phyloP scores from a whole-genome alignment of 164 flowering plant species.

The Dillenia turbinata region DNA sequence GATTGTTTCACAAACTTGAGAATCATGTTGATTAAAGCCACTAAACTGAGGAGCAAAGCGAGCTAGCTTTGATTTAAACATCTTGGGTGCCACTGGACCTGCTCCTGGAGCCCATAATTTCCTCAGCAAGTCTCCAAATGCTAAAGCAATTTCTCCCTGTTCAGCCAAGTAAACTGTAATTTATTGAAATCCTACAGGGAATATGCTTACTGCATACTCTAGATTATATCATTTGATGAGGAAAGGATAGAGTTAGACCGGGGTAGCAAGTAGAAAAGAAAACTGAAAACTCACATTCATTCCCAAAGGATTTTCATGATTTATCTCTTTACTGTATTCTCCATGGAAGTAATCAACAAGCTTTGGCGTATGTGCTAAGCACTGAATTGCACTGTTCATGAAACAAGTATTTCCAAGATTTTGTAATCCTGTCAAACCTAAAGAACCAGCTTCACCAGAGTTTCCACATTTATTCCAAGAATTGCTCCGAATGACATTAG shows the following conservation, averaged over 20 bases:
- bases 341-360: slow-evolving; percentile 90
- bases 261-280: background rate
- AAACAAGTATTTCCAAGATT: slow-evolving; percentile 98
- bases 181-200: background rate
- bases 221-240: too few species aligned
- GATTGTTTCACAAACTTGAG: slow-evolving; percentile 56
- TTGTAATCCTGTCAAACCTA: slow-evolving; percentile 88
- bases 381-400: slow-evolving; percentile 93
- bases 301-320: slow-evolving; percentile 78
- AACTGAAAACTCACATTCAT: slow-evolving; percentile 56
- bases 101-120: slow-evolving; percentile 87
- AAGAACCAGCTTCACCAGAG: slow-evolving; percentile 42
- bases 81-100: slow-evolving; percentile 58
- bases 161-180: slow-evolving; percentile 11
- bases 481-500: background rate
- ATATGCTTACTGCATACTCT: too few species aligned
- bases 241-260: too few species aligned
- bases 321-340: slow-evolving; percentile 75
- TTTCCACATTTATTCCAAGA: slow-evolving; percentile 11
- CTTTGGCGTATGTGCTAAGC: slow-evolving; percentile 89
- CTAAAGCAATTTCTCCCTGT: slow-evolving; percentile 89
- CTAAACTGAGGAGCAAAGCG: slow-evolving; percentile 88
- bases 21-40: slow-evolving; percentile 95
- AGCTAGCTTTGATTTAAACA: slow-evolving; percentile 74
- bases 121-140: slow-evolving; percentile 85